Conservation (phyloP, 169 alveolate genomes). For the Plasmodium sp. region DNA sequence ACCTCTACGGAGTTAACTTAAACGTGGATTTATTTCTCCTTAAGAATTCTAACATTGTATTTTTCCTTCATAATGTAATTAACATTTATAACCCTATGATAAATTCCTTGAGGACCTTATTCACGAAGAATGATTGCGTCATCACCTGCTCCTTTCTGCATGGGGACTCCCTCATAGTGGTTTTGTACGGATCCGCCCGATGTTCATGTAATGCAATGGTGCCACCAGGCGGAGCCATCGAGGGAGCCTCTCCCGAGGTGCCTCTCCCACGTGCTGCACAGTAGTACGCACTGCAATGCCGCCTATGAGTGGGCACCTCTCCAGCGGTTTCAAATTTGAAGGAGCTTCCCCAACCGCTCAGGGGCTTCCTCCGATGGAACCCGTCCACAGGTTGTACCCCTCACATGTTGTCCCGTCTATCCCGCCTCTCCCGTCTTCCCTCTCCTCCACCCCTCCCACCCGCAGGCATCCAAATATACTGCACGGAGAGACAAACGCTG, state of each 20-base stretch:
- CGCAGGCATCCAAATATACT: slow-evolving; percentile 46
- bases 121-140: slow-evolving; percentile 21
- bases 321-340: neutral
- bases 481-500: neutral
- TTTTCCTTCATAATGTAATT: slow-evolving; percentile 49
- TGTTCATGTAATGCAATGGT: slow-evolving; percentile 31
- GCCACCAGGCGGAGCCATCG: neutral
- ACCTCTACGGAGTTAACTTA: slow-evolving; percentile 47
- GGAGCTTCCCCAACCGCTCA: neutral
- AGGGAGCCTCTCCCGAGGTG: neutral
- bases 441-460: neutral
- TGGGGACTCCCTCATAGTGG: slow-evolving; percentile 17
- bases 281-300: neutral
- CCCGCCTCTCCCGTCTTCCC: too few species aligned
- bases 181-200: slow-evolving; percentile 4
- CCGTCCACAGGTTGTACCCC: neutral
- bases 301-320: neutral
- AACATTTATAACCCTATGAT: slow-evolving; percentile 60
- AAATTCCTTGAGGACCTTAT: slow-evolving; percentile 9
- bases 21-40: slow-evolving; percentile 50
- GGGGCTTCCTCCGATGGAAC: neutral
- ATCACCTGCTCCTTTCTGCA: slow-evolving; percentile 33
- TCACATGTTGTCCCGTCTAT: neutral
- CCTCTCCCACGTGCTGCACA: neutral
- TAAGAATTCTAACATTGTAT: slow-evolving; percentile 23